phyloP scores from a whole-genome alignment of 257 asterid genomes.

The Striga asiatica region DNA sequence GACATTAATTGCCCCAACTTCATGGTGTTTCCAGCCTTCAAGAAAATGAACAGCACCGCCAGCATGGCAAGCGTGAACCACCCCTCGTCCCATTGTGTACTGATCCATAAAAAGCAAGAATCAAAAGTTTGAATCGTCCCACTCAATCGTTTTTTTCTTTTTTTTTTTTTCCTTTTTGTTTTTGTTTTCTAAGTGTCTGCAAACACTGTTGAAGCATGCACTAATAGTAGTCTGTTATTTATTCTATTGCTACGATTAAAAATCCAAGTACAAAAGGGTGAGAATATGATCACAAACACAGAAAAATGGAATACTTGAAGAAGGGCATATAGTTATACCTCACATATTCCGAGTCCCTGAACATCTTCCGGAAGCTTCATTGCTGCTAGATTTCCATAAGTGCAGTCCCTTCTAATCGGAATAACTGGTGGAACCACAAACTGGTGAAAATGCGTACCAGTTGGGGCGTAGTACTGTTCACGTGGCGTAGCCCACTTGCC shows the following conservation, averaged over 20 bases:
- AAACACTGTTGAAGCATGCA: too few relatives aligned
- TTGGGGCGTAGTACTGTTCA: slow-evolving; percentile 67
- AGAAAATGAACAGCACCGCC: slow-evolving; percentile 85
- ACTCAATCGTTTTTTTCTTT: too few relatives aligned
- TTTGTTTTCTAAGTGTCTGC: too few relatives aligned
- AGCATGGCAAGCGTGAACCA: slow-evolving; percentile 93
- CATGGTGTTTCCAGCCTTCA: slow-evolving; percentile 85
- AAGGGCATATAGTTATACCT: slow-evolving; percentile 37
- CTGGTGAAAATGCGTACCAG: slow-evolving; percentile 75
- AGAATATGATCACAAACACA: too few relatives aligned
- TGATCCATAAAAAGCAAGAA: too few relatives aligned
- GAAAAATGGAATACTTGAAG: too few relatives aligned
- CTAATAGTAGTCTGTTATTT: too few relatives aligned
- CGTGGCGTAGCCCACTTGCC: slow-evolving; percentile 79
- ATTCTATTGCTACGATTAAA: too few relatives aligned
- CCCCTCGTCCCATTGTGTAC: slow-evolving; percentile 89
- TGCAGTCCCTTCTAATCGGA: slow-evolving; percentile 78
- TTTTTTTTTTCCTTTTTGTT: too few relatives aligned
- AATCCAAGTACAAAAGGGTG: too few relatives aligned
- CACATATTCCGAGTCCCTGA: slow-evolving; percentile 75
- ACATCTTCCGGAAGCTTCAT: slow-evolving; percentile 82
- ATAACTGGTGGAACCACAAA: slow-evolving; percentile 82
- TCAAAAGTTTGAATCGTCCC: too few relatives aligned
- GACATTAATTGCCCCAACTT: slow-evolving; percentile 75
- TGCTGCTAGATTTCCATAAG: slow-evolving; percentile 75